A percentile compares a stretch with the other conserved stretches of the same genome.
Conservation (phyloP, 2,329 filamentous ascomycete species). For the Emmonsia crescens region DNA sequence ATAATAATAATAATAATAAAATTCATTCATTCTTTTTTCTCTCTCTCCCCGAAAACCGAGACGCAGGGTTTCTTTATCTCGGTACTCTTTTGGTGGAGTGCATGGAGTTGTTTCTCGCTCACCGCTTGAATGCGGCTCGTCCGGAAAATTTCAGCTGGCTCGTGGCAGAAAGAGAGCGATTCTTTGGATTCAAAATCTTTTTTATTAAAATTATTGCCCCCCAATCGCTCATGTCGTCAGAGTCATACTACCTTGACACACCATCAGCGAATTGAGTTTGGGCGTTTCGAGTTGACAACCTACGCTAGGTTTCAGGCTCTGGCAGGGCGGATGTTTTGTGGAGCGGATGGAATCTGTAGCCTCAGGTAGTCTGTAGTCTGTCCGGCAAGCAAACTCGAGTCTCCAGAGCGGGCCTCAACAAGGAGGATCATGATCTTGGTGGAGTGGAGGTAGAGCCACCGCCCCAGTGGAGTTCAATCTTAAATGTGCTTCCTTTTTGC, state of each 20-base stretch:
- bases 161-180: not conserved
- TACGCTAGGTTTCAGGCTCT: not conserved
- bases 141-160: not conserved
- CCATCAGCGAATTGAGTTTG: not conserved
- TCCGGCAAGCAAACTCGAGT: not conserved
- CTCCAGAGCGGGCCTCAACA: not conserved
- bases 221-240: not conserved
- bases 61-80: not conserved
- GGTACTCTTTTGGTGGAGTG: not conserved
- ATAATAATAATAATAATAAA: no score
- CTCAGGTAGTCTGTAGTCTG: no score
- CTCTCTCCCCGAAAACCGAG: no score
- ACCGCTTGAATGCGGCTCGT: not conserved
- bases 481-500: not conserved
- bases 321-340: not conserved
- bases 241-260: not conserved
- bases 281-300: not conserved
- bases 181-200: not conserved
- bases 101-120: not conserved
- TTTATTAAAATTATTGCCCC: not conserved
- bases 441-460: not conserved
- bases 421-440: not conserved
- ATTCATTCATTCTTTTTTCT: not conserved
- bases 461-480: not conserved
- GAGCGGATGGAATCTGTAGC: not conserved